These are phyloP conservation scores for Botrytis cinerea DNA, from an alignment of 2,329 filamentous ascomycete genomes.

Conservation along the genomic window DNA sequence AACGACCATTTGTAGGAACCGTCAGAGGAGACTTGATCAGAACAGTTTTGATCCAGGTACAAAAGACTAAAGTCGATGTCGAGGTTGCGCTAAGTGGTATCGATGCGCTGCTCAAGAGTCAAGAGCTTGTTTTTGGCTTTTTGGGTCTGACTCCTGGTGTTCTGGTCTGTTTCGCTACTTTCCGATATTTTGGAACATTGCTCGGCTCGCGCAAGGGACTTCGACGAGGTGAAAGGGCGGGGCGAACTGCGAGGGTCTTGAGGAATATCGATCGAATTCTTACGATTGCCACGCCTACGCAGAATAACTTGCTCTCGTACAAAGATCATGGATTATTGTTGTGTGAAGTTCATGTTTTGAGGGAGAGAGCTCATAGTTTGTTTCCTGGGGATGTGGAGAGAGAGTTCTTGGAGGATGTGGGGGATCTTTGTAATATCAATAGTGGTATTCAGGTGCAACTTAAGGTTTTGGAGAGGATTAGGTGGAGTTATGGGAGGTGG, in stretches of 20 bases:
- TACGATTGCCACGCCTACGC: slow-evolving; percentile 65
- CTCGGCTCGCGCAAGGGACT: slow-evolving; percentile 72
- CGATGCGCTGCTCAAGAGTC: slow-evolving; percentile 89
- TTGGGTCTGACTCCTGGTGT: slow-evolving; percentile 90
- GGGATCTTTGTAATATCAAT: slow-evolving; percentile 78
- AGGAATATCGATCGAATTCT: slow-evolving; percentile 86
- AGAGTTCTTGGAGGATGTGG: slow-evolving; percentile 86
- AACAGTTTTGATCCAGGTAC: slow-evolving; percentile 90
- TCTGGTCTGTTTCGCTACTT: slow-evolving; percentile 75
- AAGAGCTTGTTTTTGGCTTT: slow-evolving; percentile 97
- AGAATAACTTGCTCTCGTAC: slow-evolving; percentile 78
- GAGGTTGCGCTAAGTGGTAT: slow-evolving; percentile 96
- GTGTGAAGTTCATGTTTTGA: slow-evolving; percentile 84
- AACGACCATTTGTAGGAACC: slow-evolving; percentile 78
- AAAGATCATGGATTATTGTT: slow-evolving; percentile 90
- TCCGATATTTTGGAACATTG: slow-evolving; percentile 69
- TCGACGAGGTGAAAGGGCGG: slow-evolving; percentile 63
- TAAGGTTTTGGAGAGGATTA: slow-evolving; percentile 77
- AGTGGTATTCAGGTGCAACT: slow-evolving; percentile 77
- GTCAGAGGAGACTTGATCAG: slow-evolving; percentile 84
- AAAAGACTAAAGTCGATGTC: slow-evolving; percentile 98
- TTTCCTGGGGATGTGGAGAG: slow-evolving; percentile 74
- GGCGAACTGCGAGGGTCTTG: slow-evolving; percentile 73
- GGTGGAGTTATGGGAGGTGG: slow-evolving; percentile 89
- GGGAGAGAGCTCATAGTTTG: slow-evolving; percentile 64